A percentile compares a stretch with the other conserved stretches of the same genome.
Evolutionary conservation across 495 filamentous ascomycete species (phyloP).

Genomic region (Platismatia glauca): DNA sequence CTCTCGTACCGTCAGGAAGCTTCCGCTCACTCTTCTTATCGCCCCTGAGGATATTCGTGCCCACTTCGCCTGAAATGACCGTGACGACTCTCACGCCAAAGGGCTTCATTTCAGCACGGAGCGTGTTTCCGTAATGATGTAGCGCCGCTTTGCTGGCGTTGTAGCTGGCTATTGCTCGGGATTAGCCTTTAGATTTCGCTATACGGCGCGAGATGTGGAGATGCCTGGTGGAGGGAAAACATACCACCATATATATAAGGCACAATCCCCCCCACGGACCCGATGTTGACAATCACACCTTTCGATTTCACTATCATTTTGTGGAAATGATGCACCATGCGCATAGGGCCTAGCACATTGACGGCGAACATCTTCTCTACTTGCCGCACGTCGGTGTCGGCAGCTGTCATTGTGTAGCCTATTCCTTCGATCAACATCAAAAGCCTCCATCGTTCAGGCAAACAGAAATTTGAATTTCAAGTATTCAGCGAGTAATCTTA

Average conservation of each 20-base stretch:
- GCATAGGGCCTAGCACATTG: slow-evolving; percentile 32
- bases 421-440: no score
- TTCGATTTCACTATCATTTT: slow-evolving; percentile 19
- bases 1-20: slow-evolving; percentile 23
- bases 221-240: no score
- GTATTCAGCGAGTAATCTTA: slow-evolving; percentile 2
- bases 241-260: slow-evolving; percentile 33
- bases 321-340: slow-evolving; percentile 30
- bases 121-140: slow-evolving; percentile 27
- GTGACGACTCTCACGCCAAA: slow-evolving; percentile 23
- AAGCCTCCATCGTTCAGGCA: neutral
- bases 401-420: slow-evolving; percentile 29
- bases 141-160: slow-evolving; percentile 31
- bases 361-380: slow-evolving; percentile 29
- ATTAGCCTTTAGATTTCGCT: no score
- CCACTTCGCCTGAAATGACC: slow-evolving; percentile 30
- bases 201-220: no score
- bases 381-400: slow-evolving; percentile 24
- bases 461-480: neutral
- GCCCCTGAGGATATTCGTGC: slow-evolving; percentile 30
- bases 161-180: no score
- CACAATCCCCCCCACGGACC: slow-evolving; percentile 27
- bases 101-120: slow-evolving; percentile 30
- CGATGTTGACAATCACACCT: slow-evolving; percentile 29
- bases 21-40: slow-evolving; percentile 19